These are phyloP conservation scores for Fragilariopsis cylindrus DNA, from an alignment of 108 stramenopile genomes.

Conservation along the genomic window DNA sequence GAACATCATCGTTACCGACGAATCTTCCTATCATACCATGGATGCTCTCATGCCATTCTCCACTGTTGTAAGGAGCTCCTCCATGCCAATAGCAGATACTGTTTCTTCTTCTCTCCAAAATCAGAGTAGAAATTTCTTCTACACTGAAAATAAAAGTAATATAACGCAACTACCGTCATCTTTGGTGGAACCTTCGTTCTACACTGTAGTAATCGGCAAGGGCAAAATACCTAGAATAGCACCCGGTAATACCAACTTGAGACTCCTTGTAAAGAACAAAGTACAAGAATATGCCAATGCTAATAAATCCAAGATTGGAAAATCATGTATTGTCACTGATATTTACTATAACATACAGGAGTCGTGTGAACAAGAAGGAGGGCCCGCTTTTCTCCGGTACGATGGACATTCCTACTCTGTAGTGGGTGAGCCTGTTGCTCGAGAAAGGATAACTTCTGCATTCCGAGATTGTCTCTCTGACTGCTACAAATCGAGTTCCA, in stretches of 20 bases:
- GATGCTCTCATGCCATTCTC: too few relatives aligned
- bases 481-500: not conserved
- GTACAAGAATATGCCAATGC: conserved; percentile 20
- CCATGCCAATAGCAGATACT: too few relatives aligned
- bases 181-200: too few relatives aligned
- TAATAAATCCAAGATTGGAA: conserved; percentile 2
- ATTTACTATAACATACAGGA: conserved; percentile 19
- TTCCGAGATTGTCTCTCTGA: not conserved
- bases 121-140: too few relatives aligned
- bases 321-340: conserved; percentile 17
- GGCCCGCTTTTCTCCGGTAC: not conserved
- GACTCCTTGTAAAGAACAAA: conserved; percentile 4
- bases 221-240: conserved; percentile 15
- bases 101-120: too few relatives aligned
- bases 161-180: too few relatives aligned
- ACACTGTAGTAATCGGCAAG: conserved; percentile 20
- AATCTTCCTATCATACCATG: too few relatives aligned
- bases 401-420: conserved; percentile 6
- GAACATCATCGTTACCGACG: too few relatives aligned
- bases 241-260: conserved; percentile 21
- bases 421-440: conserved; percentile 19
- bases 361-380: not conserved
- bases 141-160: too few relatives aligned
- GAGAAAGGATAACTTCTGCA: conserved; percentile 15
- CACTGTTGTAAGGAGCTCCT: too few relatives aligned